Conservation (phyloP, 192 early-diverging fungal species). For the Mortierella alpina region DNA sequence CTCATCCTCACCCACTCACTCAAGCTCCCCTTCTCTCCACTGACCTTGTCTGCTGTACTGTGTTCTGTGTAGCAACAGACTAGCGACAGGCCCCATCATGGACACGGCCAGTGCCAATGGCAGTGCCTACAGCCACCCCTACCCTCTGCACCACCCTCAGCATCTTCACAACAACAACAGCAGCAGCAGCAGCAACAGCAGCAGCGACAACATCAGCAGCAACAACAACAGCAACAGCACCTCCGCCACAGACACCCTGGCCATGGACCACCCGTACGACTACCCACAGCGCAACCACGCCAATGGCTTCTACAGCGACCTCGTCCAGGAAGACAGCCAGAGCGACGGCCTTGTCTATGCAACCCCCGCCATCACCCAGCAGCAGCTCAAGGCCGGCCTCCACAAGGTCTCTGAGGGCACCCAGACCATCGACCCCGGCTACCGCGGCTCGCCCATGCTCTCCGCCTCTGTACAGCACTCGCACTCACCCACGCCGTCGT, state of each 20-base stretch:
- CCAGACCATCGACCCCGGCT: slow-evolving; percentile 6
- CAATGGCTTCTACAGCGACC: slow-evolving; percentile 23
- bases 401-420: slow-evolving; percentile 29
- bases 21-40: too few relatives aligned
- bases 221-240: not conserved
- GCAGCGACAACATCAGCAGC: not conserved
- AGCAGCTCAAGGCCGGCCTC: not conserved
- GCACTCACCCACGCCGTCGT: not conserved
- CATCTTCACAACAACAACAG: not conserved
- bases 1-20: not conserved
- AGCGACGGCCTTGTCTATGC: not conserved
- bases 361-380: not conserved
- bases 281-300: not conserved
- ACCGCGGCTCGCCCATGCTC: not conserved
- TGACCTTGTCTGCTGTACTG: too few relatives aligned
- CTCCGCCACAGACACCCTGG: not conserved
- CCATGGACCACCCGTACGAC: not conserved
- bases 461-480: not conserved
- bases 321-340: slow-evolving; percentile 2
- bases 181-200: not conserved
- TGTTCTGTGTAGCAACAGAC: too few relatives aligned
- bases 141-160: not conserved
- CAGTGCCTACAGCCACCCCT: not conserved
- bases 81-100: too few relatives aligned
- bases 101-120: too few relatives aligned